Base-by-base conservation (phyloP, 2,329 filamentous ascomycete genomes). In the Stromatinia cepivora region DNA sequence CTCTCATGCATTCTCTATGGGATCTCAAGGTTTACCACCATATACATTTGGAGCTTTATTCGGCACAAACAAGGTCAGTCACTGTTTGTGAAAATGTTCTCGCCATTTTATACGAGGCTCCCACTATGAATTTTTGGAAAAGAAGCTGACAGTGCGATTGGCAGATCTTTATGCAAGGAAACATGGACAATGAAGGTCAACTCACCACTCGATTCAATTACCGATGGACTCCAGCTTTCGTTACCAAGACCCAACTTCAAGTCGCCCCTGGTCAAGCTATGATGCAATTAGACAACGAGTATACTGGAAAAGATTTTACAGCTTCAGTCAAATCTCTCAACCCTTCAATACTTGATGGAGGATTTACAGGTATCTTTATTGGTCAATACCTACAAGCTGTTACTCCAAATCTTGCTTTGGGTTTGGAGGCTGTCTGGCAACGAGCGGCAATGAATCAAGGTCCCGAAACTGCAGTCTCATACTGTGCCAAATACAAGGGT, bases 21-120 rank as follows among this genome's bases (percentile, higher is more conserved):
- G 95, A 76, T 87, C 87, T 56, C 93, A 97, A 82, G 89, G 91
- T 75, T 85, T 97, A 80, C 94, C 94, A 80, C 95, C 95, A 50
- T 99, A 99, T 82, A 93, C 92, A 68, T 97, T 98, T 82, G 92
- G 93, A 75, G 92, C 92, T 73, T 88, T 99, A 78, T 97, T 95
- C 80, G 95, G 95, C 76, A 97, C 92, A 74, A 91, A 91, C 81
- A 94, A 93, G 86, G 94, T 97, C 82, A 76, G 87, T 84, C 39
- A 48, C 54, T 20, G 6, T 7, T 25, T 36, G 45, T 34, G 15
- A 28, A 50, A 17, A 36, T 39, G 54, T 59, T 22, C 17, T 34
- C 48, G n/a, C 17, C 39, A 42, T 31, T 53, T 22, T 39, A 52
- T 39, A 22, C 50, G 25, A 57, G 59, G 58, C 36, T 64, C 39